Base-by-base conservation (phyloP, 1,284 basidiomycete genomes). In the Cerrena zonata region DNA sequence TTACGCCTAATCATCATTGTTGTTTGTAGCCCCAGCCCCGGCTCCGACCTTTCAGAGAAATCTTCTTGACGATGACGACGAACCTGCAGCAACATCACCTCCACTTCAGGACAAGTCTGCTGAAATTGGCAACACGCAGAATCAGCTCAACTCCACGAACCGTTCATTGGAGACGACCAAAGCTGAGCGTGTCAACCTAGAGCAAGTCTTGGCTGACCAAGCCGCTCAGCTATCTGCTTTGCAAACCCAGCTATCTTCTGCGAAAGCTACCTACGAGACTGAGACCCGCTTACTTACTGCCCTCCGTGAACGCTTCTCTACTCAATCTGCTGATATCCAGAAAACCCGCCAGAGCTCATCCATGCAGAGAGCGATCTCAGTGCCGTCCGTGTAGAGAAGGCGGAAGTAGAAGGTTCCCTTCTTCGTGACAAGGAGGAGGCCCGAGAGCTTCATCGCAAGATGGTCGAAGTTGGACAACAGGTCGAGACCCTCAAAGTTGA, bases 371-470 rank as follows among this genome's bases (percentile, higher is more conserved):
- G 91, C 62, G 93, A 97, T 59, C 77, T 99, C 27, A 94, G 89
- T 57, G 94, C 87, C 3, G 66, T 96, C 48, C 79, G 87, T 30
- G 82, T 93, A 19, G 94, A 98, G 70, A 96, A 95, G 72, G 77
- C 86, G 23, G 95, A 99, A 69, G 76, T 97, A 11, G 94, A 97
- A 66, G 91, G 94, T 26, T 71, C 80, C 0, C 78, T 96, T 50
- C 67, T 99, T 58, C 78, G 89, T 27, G 96, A 98, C 68, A 97
- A 96, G 70, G 96, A 99, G 67, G 94, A 98, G 54, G 84, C 91
- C 1, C 77, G 95, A 38, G 90, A 86, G 25, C 71, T 97, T 54
- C 88, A 97, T 63, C 83, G 84, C 58, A 84, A 80, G 61, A 88
- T 95, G 82, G 73, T 84, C 22, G 91, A 94, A 63, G 78, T 86